A percentile compares a stretch with the other conserved stretches of the same genome.
Conservation (phyloP, 345 rosid species). For the Schrenkiella parvula region DNA sequence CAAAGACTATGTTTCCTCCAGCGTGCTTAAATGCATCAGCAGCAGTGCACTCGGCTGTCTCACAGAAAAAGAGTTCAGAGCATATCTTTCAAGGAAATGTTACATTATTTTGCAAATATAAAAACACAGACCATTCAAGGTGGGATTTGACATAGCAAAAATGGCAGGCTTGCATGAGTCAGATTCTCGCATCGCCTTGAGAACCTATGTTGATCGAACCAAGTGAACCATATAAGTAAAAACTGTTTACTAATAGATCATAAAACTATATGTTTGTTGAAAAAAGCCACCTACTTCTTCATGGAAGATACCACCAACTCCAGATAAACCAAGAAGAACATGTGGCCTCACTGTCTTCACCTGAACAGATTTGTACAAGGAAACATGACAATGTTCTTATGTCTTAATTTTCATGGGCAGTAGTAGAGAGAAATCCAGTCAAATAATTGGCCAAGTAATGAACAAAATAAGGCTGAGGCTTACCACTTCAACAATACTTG, state of each 20-base stretch:
- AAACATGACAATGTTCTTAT: background rate
- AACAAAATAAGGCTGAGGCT: slow-evolving; percentile 23
- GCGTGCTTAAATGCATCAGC: slow-evolving; percentile 90
- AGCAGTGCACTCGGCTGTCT: slow-evolving; percentile 94
- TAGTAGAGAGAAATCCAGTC: background rate
- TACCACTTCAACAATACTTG: slow-evolving; percentile 88
- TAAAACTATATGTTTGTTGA: slow-evolving; percentile 2
- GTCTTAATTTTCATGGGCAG: background rate
- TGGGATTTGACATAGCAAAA: slow-evolving; percentile 99
- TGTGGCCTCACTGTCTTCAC: slow-evolving; percentile 82
- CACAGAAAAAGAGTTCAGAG: slow-evolving; percentile 4
- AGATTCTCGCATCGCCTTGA: slow-evolving; percentile 82
- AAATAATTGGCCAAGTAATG: slow-evolving; percentile 2
- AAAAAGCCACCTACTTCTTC: slow-evolving; percentile 58
- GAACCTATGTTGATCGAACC: slow-evolving; percentile 52
- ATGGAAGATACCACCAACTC: slow-evolving; percentile 90
- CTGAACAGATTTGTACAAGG: slow-evolving; percentile 43
- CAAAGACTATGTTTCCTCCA: slow-evolving; percentile 88
- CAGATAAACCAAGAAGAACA: slow-evolving; percentile 98
- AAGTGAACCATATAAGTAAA: slow-evolving; percentile 8
- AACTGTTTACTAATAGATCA: background rate
- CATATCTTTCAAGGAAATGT: slow-evolving; percentile 24
- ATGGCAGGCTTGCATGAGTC: slow-evolving; percentile 84
- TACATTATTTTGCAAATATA: background rate
- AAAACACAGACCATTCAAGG: slow-evolving; percentile 69